Evolutionary conservation across 2,329 filamentous ascomycete genomes (phyloP).

Genomic region (Colletotrichum aenigma): DNA sequence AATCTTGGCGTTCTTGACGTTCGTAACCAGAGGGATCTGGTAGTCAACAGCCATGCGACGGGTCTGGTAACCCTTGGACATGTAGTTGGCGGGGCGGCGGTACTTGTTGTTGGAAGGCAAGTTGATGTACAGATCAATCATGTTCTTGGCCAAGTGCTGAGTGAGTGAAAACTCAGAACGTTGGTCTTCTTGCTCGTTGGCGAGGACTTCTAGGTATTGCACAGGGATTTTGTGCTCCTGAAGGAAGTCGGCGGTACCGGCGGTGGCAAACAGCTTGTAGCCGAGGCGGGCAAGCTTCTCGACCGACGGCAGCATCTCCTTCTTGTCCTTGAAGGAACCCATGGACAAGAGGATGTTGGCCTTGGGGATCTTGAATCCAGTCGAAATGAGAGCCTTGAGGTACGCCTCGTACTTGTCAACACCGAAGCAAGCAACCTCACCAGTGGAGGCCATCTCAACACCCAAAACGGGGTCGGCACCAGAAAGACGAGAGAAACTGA

Average conservation of each 20-base stretch:
- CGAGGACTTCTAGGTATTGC: conserved; percentile 90
- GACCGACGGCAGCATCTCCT: conserved; percentile 94
- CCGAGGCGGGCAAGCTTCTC: conserved; percentile 88
- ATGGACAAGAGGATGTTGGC: conserved; percentile 95
- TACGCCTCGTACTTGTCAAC: conserved; percentile 97
- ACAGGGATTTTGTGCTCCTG: conserved; percentile 91
- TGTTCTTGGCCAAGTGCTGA: conserved; percentile 95
- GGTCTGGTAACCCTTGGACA: conserved; percentile 97
- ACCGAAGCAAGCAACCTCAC: conserved; percentile 96
- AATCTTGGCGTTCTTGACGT: conserved; percentile 99
- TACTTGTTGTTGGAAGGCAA: conserved; percentile 98
- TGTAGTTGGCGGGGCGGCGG: conserved; percentile 94
- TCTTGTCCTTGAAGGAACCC: conserved; percentile 96
- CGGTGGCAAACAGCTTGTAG: conserved; percentile 94
- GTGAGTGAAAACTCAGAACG: conserved; percentile 97
- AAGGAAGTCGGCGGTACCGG: conserved; percentile 95
- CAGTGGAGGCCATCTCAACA: conserved; percentile 99
- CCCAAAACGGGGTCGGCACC: conserved; percentile 95
- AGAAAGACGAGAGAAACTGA: conserved; percentile 96
- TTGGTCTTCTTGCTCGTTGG: conserved; percentile 78
- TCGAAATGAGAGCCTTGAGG: conserved; percentile 92
- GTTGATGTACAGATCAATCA: conserved; percentile 99
- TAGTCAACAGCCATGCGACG: conserved; percentile 97
- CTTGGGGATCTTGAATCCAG: conserved; percentile 94
- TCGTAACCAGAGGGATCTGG: conserved; percentile 95